Evolutionary conservation across 202 grass and related monocot species (phyloP).

Genomic region (Hordeum pubiflorum): DNA sequence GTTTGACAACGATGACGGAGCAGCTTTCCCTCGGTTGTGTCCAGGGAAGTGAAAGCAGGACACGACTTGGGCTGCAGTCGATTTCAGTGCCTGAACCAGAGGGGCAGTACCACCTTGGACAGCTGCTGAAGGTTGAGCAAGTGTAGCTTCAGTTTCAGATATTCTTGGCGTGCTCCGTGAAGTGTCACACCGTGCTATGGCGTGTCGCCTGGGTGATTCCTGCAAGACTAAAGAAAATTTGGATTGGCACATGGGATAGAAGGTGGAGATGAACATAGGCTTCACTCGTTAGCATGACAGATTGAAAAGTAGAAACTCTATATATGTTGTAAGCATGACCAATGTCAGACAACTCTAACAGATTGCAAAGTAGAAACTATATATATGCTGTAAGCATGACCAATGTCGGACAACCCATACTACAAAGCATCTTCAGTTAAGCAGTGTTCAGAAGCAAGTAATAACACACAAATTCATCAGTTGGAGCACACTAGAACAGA

Average conservation of each 20-base stretch:
- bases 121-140: slow-evolving; percentile 8
- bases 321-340: too few relatives aligned
- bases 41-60: slow-evolving; percentile 91
- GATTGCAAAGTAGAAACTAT: not conserved
- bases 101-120: slow-evolving; percentile 25
- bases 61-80: slow-evolving; percentile 45
- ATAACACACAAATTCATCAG: not conserved
- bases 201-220: slow-evolving; percentile 3
- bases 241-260: not conserved
- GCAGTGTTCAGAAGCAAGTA: not conserved
- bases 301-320: not conserved
- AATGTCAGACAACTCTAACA: too few relatives aligned
- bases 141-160: slow-evolving; percentile 4
- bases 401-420: too few relatives aligned
- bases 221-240: slow-evolving; percentile 19
- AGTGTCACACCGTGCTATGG: slow-evolving; percentile 9
- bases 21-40: slow-evolving; percentile 67
- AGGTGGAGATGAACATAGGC: not conserved
- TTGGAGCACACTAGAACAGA: not conserved
- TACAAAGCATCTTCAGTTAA: not conserved
- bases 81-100: slow-evolving; percentile 58
- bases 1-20: slow-evolving; percentile 36
- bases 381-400: too few relatives aligned
- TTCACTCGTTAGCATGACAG: not conserved
- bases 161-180: not conserved